Evolutionary conservation across 2,329 filamentous ascomycete species (phyloP), one percentile per base, ranked within the genome.

Genomic region (Akanthomyces uredinophilus): DNA sequence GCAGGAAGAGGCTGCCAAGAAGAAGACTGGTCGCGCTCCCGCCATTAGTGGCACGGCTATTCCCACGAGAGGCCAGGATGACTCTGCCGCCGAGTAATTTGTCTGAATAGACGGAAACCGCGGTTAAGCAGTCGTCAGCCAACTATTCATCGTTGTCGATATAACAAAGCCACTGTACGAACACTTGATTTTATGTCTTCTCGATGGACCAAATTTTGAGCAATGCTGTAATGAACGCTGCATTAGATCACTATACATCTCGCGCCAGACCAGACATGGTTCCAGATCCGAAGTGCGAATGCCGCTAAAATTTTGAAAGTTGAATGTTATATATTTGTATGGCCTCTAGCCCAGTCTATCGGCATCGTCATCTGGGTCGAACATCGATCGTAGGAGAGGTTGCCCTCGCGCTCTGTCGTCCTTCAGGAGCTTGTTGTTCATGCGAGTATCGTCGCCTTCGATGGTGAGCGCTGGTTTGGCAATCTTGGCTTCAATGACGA

Each of bases 1-100:
- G 85, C 93, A 96, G 75, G 95, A 98, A 77, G 95, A 99, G 81
- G 94, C 94, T 27, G 92, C 91, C 46, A 96, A 92, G 85, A 96
- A 96, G 88, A 96, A 96, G 87, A 90, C 86, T 50, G 89, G 90
- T 63, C 83, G 88, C 69, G 84, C 86, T 65, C 84, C 87, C n/a
- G 88, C 87, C 63, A 86, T 83, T 55, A 87, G 87, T 52, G 87
- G 79, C 68, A 87, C 90, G 20, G 84, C 91, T 49, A 92, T 95
- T 70, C 81, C 91, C 71, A 92, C 91, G 76, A 79, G 87, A 80
- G 76, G 79, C 72, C 72, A 72, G 64, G 76, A 77, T 61, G 75
- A 77, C 65, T 73, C 74, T 58, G 70, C 74, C 58, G 74, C 73
- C 53, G 73, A 77, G 68, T 56, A 49, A 47, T 47, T 7, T 46